Percentiles rank a stretch among this genome's conserved stretches.
Evolutionary conservation across 345 rosid genomes (phyloP).

Genomic region (Boechera retrofracta): DNA sequence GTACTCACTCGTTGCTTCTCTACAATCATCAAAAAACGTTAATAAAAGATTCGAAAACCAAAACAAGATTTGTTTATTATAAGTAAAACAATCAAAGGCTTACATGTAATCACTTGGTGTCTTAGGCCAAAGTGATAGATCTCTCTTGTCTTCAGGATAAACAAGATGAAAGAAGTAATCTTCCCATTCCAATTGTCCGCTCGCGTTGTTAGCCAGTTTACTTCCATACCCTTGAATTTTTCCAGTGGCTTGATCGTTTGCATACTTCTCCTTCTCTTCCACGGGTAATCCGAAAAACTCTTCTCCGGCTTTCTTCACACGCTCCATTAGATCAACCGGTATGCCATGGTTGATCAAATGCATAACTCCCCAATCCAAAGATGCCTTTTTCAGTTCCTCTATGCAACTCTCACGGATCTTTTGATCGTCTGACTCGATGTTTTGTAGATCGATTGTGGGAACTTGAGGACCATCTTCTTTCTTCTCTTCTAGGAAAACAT

Average conservation of each 20-base stretch:
- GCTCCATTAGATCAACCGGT: slow-evolving; percentile 57
- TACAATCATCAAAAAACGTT: slow-evolving; percentile 39
- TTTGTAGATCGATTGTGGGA: slow-evolving; percentile 73
- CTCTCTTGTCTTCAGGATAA: slow-evolving; percentile 81
- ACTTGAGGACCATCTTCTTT: slow-evolving; percentile 79
- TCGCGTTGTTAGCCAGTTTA: slow-evolving; percentile 87
- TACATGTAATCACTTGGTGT: slow-evolving; percentile 78
- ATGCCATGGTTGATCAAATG: slow-evolving; percentile 92
- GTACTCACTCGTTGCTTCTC: slow-evolving; percentile 77
- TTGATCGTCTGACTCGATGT: slow-evolving; percentile 62
- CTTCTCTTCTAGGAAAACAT: slow-evolving; percentile 83
- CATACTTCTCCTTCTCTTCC: slow-evolving; percentile 91
- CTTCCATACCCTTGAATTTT: slow-evolving; percentile 95
- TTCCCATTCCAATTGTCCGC: slow-evolving; percentile 94
- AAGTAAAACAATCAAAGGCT: slow-evolving; percentile 35
- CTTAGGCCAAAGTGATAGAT: slow-evolving; percentile 85
- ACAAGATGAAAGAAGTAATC: slow-evolving; percentile 91
- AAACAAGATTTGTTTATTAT: slow-evolving; percentile 1
- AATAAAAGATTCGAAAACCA: neutral
- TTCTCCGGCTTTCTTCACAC: slow-evolving; percentile 69
- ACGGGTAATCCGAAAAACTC: slow-evolving; percentile 65
- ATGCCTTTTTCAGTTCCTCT: slow-evolving; percentile 61
- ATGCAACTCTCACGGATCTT: slow-evolving; percentile 56
- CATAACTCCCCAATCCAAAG: slow-evolving; percentile 94
- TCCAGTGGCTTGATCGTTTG: slow-evolving; percentile 80